Base-by-base conservation (phyloP, 345 rosid genomes). In the Bruguiera gymnorhiza region DNA sequence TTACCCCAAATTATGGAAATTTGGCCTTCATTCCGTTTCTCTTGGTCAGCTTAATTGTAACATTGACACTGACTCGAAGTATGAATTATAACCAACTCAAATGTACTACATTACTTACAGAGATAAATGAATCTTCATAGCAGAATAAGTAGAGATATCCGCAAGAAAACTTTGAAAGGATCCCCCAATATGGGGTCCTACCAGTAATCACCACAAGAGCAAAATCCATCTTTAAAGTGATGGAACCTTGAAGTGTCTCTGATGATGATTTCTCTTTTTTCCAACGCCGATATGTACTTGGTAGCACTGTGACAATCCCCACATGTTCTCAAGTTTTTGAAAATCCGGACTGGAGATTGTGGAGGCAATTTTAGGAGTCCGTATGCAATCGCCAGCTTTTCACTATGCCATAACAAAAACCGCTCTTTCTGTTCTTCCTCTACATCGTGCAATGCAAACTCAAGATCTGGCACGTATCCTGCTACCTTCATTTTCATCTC, bases 141-240 rank as follows among this genome's bases (percentile, higher is more conserved):
- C 60, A 8, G 13, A 5, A 50, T 23, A 39, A 19, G 27, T n/a
- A 29, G 19, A 16, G 48, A 27, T 10, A 11, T 46, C 34, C 8
- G 20, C 32, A 6, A 26, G 67, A 48, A 8, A 19, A 46, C 32
- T 43, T 2, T 3, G 19, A 34, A 55, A 43, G 16, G 8, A 46
- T 19, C 54, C 30, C 29, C 37, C 19, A 37, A 70, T 34, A 34
- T 27, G 26, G 23, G 15, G 15, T 56, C 24, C 43, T 80, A 89
- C 96, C 92, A 91, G 71, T 89, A 91, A 76, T 88, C 98, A 23
- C 88, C 89, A 73, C 98, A 91, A 67, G 98, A 91, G 75, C 98
- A 87, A 69, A 74, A 29, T 58, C 97, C 96, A 76, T 89, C 86
- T 68, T 76, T 81, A 58, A 93, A 93, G 79, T 85, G 97, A 71